Conservation (phyloP, 1,284 basidiomycete species). For the Ustilago loliicola region DNA sequence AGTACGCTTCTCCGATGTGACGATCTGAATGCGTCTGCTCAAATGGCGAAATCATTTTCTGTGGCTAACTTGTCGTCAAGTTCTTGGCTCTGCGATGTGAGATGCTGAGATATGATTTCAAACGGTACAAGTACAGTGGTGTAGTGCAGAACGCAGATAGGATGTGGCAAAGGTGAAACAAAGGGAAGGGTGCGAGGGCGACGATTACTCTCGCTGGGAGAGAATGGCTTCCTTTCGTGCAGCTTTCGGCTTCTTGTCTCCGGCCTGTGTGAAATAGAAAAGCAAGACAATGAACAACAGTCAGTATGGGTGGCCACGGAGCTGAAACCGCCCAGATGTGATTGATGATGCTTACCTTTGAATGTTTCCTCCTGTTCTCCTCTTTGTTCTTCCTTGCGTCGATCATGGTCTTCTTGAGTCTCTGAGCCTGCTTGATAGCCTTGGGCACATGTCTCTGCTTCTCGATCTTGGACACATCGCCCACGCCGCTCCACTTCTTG, state of each 20-base stretch:
- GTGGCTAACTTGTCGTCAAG: no score
- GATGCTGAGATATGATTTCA: not conserved
- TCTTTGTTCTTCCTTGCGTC: conserved; percentile 91
- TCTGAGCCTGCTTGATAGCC: conserved; percentile 86
- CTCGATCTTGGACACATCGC: conserved; percentile 84
- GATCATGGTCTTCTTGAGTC: conserved; percentile 93
- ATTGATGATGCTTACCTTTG: conserved; percentile 73
- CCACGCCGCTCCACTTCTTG: conserved; percentile 82
- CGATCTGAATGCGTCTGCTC: no score
- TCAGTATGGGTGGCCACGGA: not conserved
- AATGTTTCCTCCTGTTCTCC: conserved; percentile 80
- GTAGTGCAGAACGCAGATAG: conserved; percentile 1
- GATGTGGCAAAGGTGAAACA: not conserved
- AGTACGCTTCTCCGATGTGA: no score
- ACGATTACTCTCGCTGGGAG: conserved; percentile 24
- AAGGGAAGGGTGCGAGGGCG: not conserved
- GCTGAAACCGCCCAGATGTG: not conserved
- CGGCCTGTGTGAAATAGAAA: conserved; percentile 70
- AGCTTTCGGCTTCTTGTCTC: conserved; percentile 88
- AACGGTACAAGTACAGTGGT: conserved; percentile 41
- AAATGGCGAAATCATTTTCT: no score
- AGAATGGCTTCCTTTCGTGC: conserved; percentile 78
- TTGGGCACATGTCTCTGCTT: conserved; percentile 89
- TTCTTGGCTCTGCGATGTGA: not conserved
- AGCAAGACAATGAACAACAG: not conserved